Conservation (phyloP, 1,139 yeast genomes). For the Kazachstania sp. region DNA sequence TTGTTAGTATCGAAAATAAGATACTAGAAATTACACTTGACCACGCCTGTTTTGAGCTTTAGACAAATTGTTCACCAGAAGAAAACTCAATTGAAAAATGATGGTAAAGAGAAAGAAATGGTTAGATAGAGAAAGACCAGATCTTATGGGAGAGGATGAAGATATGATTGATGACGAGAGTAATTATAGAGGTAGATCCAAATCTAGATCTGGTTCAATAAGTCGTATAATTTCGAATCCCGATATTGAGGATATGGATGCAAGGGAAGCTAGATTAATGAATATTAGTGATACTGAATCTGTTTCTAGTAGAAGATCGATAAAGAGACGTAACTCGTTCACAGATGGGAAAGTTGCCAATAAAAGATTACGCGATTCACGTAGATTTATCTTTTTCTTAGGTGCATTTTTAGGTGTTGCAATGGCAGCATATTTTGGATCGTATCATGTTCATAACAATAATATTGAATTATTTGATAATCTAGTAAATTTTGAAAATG, state of each 20-base stretch:
- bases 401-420: conserved; percentile 65
- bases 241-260: neutral
- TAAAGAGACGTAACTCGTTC: neutral
- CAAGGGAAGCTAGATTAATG: neutral
- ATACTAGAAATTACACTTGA: no score
- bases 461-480: conserved; percentile 37
- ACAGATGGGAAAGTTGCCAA: conserved; percentile 6
- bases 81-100: neutral
- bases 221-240: neutral
- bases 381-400: conserved; percentile 36
- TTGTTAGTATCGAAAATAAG: no score
- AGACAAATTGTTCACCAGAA: neutral
- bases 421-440: conserved; percentile 56
- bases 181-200: neutral
- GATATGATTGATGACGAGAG: neutral
- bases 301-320: conserved; percentile 2
- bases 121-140: conserved; percentile 3
- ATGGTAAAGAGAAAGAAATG: conserved; percentile 5
- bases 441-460: conserved; percentile 22
- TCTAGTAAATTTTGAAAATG: conserved; percentile 46
- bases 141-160: neutral
- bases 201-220: neutral
- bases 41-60: no score
- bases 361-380: conserved; percentile 29
- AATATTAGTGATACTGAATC: conserved; percentile 2